Percentiles rank a stretch among this genome's conserved stretches.
Conservation (phyloP, 257 asterid genomes). For the Solanum ossicruentum region DNA sequence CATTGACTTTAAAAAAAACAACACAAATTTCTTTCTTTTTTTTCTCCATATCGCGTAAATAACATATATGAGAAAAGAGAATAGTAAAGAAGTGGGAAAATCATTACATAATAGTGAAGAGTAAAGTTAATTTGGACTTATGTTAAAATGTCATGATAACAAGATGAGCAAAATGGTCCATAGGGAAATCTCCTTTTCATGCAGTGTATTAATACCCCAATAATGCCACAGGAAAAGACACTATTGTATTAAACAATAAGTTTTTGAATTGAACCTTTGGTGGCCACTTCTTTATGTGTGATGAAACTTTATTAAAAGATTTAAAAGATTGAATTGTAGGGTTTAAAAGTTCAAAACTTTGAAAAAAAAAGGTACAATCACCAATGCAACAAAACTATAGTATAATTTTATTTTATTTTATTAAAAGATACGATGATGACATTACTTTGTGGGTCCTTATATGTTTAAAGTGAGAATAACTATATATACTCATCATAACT, state of each 20-base stretch:
- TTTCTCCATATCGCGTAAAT: not conserved
- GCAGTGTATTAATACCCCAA: constrained; percentile 15
- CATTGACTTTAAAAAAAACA: not conserved
- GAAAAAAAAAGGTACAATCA: not conserved
- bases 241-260: constrained; percentile 5
- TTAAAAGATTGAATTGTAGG: not conserved
- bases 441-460: not conserved
- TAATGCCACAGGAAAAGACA: constrained; percentile 26
- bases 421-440: not conserved
- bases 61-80: not conserved
- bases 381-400: not conserved
- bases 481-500: not conserved
- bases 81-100: not conserved
- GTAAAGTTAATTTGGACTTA: not conserved
- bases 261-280: constrained; percentile 5
- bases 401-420: not conserved
- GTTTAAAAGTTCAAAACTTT: not conserved
- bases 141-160: not conserved
- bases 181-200: not conserved
- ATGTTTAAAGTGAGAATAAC: not conserved
- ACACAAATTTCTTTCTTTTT: not conserved
- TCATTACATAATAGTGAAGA: not conserved
- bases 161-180: constrained; percentile 8
- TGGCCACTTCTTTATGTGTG: not conserved
- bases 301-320: not conserved